phyloP scores from a whole-genome alignment of 1,139 yeast species.

The Blastobotrys malaysiensis region DNA sequence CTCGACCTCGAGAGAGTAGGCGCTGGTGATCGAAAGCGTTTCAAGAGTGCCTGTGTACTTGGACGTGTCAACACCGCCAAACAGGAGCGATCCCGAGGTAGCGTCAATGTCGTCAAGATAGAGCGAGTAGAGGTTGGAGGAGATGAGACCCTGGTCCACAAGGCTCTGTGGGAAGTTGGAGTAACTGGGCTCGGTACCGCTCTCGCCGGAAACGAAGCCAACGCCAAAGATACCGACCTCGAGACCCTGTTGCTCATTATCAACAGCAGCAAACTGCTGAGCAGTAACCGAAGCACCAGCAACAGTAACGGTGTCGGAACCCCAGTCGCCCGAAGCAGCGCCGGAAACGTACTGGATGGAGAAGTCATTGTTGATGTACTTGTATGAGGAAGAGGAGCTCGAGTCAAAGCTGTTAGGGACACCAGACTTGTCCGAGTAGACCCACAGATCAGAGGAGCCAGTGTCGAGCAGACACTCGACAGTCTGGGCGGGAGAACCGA shows the following conservation, averaged over 20 bases:
- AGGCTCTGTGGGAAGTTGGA: slow-evolving; percentile 22
- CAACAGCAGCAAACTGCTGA: slow-evolving; percentile 50
- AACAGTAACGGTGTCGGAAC: slow-evolving; percentile 44
- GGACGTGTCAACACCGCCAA: slow-evolving; percentile 56
- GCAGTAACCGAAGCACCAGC: slow-evolving; percentile 39
- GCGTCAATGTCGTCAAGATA: slow-evolving; percentile 42
- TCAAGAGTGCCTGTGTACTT: slow-evolving; percentile 46
- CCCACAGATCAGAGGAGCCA: slow-evolving; percentile 68
- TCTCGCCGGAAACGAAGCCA: slow-evolving; percentile 42
- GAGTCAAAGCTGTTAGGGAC: slow-evolving; percentile 33
- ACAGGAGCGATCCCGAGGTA: slow-evolving; percentile 44
- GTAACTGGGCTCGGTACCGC: slow-evolving; percentile 19
- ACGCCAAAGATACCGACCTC: slow-evolving; percentile 46
- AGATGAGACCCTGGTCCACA: slow-evolving; percentile 31
- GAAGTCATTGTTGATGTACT: slow-evolving; percentile 26
- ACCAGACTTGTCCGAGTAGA: slow-evolving; percentile 26
- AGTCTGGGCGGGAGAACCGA: slow-evolving; percentile 53
- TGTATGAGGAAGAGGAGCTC: slow-evolving; percentile 33
- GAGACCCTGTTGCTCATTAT: slow-evolving; percentile 41
- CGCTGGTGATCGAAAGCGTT: slow-evolving; percentile 23
- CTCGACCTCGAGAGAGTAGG: slow-evolving; percentile 13
- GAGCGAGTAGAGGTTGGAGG: slow-evolving; percentile 48
- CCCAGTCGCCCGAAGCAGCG: slow-evolving; percentile 55
- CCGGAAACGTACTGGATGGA: slow-evolving; percentile 50
- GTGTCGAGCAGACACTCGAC: slow-evolving; percentile 56